phyloP scores from a whole-genome alignment of 1,284 basidiomycete genomes.

The Ganoderma sp. region DNA sequence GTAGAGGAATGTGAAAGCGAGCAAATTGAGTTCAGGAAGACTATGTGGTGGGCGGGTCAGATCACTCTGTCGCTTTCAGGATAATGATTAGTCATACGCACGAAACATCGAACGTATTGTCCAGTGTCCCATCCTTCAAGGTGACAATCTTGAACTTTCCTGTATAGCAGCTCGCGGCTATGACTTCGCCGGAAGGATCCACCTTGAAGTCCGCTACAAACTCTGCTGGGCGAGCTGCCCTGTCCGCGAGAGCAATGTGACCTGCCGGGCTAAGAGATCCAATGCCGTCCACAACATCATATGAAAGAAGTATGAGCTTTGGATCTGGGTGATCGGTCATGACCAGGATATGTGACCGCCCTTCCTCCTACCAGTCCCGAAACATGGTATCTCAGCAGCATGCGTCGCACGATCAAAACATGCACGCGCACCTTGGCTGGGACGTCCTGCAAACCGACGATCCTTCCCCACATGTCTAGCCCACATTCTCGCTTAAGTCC shows the following conservation, averaged over 20 bases:
- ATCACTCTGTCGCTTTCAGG: not conserved
- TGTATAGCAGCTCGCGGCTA: constrained; percentile 66
- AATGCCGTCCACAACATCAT: constrained; percentile 45
- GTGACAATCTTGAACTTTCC: constrained; percentile 70
- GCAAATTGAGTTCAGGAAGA: constrained; percentile 75
- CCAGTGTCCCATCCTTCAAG: constrained; percentile 57
- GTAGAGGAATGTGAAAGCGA: constrained; percentile 73
- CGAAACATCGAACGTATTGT: constrained; percentile 68
- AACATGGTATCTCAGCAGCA: constrained; percentile 16
- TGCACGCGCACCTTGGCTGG: constrained; percentile 53
- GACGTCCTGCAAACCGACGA: constrained; percentile 60
- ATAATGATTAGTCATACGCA: constrained; percentile 45
- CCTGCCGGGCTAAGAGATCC: constrained; percentile 49
- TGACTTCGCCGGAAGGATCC: constrained; percentile 64
- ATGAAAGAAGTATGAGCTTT: constrained; percentile 65
- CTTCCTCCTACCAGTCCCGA: constrained; percentile 44
- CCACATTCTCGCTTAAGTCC: constrained; percentile 63
- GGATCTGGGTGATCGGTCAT: constrained; percentile 78
- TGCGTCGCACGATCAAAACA: not conserved
- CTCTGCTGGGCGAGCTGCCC: constrained; percentile 62
- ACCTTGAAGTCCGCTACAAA: constrained; percentile 70
- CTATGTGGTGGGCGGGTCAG: constrained; percentile 45
- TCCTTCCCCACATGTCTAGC: constrained; percentile 68
- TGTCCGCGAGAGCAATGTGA: constrained; percentile 59
- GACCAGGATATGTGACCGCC: constrained; percentile 60